Evolutionary conservation across 805 yeast species (phyloP).

Genomic region (Clavispora carvajalis): DNA sequence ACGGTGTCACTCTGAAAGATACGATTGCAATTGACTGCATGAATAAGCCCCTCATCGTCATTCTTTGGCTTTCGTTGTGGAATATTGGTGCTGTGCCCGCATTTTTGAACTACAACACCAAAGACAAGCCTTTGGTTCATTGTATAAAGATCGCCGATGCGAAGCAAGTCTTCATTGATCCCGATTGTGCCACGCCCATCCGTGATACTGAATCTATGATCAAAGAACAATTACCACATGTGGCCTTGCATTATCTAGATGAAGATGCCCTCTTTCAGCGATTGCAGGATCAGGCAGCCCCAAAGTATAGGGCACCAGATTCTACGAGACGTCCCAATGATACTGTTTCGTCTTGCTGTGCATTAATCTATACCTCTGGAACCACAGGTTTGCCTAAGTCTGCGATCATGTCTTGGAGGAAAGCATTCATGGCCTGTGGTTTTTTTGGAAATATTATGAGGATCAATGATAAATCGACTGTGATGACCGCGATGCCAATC

Average conservation of each 20-base stretch:
- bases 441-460: conserved; percentile 68
- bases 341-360: conserved; percentile 56
- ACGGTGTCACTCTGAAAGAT: conserved; percentile 61
- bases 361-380: conserved; percentile 85
- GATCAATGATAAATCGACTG: conserved; percentile 47
- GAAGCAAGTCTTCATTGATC: conserved; percentile 66
- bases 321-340: conserved; percentile 53
- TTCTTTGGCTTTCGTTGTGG: conserved; percentile 85
- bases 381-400: conserved; percentile 94
- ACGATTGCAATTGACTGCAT: conserved; percentile 71
- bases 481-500: conserved; percentile 91
- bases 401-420: conserved; percentile 90
- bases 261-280: conserved; percentile 46
- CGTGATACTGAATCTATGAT: conserved; percentile 42
- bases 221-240: conserved; percentile 30
- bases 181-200: conserved; percentile 54
- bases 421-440: conserved; percentile 63
- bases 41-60: conserved; percentile 76
- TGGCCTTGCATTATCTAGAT: conserved; percentile 43
- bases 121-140: conserved; percentile 71
- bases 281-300: conserved; percentile 34
- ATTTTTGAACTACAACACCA: conserved; percentile 74
- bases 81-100: conserved; percentile 88
- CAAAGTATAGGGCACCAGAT: conserved; percentile 52
- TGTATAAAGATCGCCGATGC: conserved; percentile 69